Base-by-base conservation (phyloP, 768 basidiomycete species). In the Clavulina sp. region DNA sequence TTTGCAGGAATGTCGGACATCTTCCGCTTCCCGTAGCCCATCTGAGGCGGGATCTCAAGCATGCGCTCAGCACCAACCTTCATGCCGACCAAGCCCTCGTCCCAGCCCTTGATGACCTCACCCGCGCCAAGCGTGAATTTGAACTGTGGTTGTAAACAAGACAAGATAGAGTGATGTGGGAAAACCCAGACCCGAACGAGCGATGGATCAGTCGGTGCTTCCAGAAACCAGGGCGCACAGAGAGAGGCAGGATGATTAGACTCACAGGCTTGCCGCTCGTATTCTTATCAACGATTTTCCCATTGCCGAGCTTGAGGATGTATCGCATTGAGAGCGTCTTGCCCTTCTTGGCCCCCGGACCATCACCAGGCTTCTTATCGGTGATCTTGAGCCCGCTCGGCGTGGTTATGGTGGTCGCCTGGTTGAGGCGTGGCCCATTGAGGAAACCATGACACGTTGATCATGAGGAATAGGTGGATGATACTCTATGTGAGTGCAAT, bases 321-420 rank as follows among this genome's bases (percentile, higher is more conserved):
- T 71, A 72, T 47, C 70, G 58, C 70, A 72, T 71, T 44, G 62
- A 61, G 49, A 70, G 60, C 58, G 65, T 65, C 60, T 68, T 66
- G 44, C 71, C 71, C 4, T 60, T 54, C 63, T 68, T 70, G 52
- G 69, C 68, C 23, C 61, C 64, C 9, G 67, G 62, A 44, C 71
- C 71, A 21, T 62, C 61, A 28, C 71, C 71, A 41, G 62, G 53
- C 60, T 68, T 70, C 58, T 64, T 57, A 58, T 71, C 70, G 57
- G 68, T 67, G 56, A 70, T 65, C 56, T 65, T 57, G 43, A 72
- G 60, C 28, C 71, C 71, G 40, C 64, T 64, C 9, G 66, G 60
- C 48, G 47, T 52, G 67, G 61, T 24, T 63, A 46, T 9, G 9
- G 43, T 13, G 9, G 9, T 46, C 43, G 13, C 13, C 13, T 46